Conservation (phyloP, 306 rosid genomes). For the Begonia loranthoides region DNA sequence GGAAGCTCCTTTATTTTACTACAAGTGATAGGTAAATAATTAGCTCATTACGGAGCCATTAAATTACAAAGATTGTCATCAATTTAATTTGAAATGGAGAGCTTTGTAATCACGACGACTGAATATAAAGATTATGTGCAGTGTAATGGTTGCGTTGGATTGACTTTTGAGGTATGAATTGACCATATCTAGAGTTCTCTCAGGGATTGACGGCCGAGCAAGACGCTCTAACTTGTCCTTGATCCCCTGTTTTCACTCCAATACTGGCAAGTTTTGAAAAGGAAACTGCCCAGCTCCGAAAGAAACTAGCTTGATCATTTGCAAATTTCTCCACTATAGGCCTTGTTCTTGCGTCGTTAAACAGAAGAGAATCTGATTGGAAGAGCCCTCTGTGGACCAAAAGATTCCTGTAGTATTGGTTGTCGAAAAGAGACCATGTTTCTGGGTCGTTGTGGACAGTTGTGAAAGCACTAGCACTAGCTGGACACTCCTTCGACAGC, state of each 20-base stretch:
- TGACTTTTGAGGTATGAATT: not conserved
- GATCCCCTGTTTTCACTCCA: conserved; percentile 46
- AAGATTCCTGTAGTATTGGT: conserved; percentile 53
- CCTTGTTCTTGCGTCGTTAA: conserved; percentile 31
- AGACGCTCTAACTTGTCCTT: conserved; percentile 55
- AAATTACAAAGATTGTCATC: no score
- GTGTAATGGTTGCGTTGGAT: no score
- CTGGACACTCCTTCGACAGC: conserved; percentile 42
- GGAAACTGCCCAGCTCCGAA: conserved; percentile 44
- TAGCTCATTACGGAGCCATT: no score
- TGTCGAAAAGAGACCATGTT: conserved; percentile 55
- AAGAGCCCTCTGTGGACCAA: conserved; percentile 45
- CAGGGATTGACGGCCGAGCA: conserved; percentile 37
- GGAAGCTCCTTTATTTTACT: no score
- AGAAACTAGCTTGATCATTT: conserved; percentile 44
- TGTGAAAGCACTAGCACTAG: conserved; percentile 19
- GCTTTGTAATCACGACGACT: no score
- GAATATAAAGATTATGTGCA: no score
- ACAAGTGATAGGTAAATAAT: no score
- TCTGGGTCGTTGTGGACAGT: conserved; percentile 59
- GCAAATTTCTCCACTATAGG: conserved; percentile 38
- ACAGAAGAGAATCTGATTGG: conserved; percentile 65
- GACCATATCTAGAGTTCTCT: no score
- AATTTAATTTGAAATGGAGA: no score
- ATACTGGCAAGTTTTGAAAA: conserved; percentile 54